phyloP scores from a whole-genome alignment of 345 rosid species.

The Pistacia vera region DNA sequence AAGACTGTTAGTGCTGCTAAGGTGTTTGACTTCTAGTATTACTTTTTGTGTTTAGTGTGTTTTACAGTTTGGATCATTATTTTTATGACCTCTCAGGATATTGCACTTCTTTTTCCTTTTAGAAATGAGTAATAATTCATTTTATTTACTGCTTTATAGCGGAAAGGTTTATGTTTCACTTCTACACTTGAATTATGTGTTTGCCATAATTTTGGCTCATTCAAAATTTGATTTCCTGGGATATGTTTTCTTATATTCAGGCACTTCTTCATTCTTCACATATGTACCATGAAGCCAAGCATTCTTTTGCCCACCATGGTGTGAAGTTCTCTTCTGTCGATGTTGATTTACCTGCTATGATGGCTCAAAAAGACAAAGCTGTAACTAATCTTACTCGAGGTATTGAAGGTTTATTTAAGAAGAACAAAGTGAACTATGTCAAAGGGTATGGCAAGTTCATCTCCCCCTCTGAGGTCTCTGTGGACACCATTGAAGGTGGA shows the following conservation, averaged over 20 bases:
- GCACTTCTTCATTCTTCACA: conserved; percentile 99
- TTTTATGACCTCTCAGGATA: too few species aligned
- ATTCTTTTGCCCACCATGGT: conserved; percentile 84
- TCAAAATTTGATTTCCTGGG: neutral
- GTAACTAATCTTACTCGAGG: conserved; percentile 85
- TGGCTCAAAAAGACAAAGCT: conserved; percentile 96
- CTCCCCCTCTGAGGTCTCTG: conserved; percentile 91
- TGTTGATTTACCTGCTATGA: conserved; percentile 94
- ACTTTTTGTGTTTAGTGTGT: too few species aligned
- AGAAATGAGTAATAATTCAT: neutral
- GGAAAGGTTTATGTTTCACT: neutral
- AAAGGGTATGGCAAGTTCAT: conserved; percentile 92
- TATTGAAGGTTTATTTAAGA: conserved; percentile 96
- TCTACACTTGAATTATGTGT: neutral
- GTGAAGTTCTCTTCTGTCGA: conserved; percentile 89
- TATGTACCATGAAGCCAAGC: conserved; percentile 94
- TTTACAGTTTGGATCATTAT: neutral
- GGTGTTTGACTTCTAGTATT: too few species aligned
- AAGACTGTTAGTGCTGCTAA: too few species aligned
- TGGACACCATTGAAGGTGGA: conserved; percentile 80
- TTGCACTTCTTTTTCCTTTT: neutral
- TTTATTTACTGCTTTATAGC: neutral
- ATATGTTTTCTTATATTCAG: conserved; percentile 37
- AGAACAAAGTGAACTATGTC: conserved; percentile 93
- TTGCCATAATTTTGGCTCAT: neutral